These are phyloP conservation scores for Calonectria naviculata DNA, from an alignment of 2,329 filamentous ascomycete species.

Conservation along the genomic window DNA sequence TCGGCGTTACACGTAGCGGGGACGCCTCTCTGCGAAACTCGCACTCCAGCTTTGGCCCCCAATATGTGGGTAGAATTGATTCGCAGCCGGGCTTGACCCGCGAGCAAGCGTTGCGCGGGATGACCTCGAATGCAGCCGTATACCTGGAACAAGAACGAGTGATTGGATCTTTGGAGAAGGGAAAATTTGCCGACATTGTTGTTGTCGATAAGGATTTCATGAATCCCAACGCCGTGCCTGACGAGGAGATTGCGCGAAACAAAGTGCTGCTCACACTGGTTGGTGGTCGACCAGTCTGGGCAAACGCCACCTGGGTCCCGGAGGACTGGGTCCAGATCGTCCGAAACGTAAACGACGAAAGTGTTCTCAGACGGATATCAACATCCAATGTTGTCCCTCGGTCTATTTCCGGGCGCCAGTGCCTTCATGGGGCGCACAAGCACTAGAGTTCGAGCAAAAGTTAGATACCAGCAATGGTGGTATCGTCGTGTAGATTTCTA, in stretches of 20 bases:
- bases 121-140: slow-evolving; percentile 36
- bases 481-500: too few species aligned
- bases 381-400: neutral
- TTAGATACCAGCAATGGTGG: neutral
- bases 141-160: slow-evolving; percentile 39
- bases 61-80: slow-evolving; percentile 32
- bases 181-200: slow-evolving; percentile 41
- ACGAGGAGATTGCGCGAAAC: slow-evolving; percentile 37
- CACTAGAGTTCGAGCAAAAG: neutral
- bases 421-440: neutral
- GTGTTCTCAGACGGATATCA: neutral
- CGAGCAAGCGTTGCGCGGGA: slow-evolving; percentile 30
- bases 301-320: neutral
- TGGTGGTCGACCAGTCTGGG: slow-evolving; percentile 26
- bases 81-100: slow-evolving; percentile 34
- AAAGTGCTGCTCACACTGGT: slow-evolving; percentile 40
- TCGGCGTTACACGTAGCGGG: slow-evolving; percentile 38
- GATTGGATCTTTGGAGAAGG: slow-evolving; percentile 39
- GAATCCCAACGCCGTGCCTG: slow-evolving; percentile 24
- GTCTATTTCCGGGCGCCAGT: neutral
- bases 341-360: neutral
- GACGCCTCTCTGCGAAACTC: slow-evolving; percentile 41
- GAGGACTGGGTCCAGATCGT: neutral
- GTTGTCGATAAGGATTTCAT: slow-evolving; percentile 40
- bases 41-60: slow-evolving; percentile 32